These are phyloP conservation scores for Acacia pycnantha DNA, from an alignment of 331 rosid species.

Conservation along the genomic window DNA sequence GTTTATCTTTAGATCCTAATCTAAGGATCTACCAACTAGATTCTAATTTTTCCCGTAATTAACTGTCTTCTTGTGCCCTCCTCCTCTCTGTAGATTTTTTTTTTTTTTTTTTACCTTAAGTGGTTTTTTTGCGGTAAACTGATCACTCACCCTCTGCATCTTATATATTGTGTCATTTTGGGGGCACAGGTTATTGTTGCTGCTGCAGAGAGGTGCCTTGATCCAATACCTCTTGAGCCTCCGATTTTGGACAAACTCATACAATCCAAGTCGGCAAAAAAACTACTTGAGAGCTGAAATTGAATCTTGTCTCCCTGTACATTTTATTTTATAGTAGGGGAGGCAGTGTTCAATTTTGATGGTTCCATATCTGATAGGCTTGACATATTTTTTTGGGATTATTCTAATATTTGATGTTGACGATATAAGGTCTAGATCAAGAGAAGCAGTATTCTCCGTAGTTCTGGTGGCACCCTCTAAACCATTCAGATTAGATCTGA, in stretches of 20 bases:
- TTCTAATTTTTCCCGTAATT: conserved; percentile 6
- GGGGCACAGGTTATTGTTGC: conserved; percentile 84
- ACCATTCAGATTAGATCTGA: no score
- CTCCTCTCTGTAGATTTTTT: no score
- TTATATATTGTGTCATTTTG: conserved; percentile 15
- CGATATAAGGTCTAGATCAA: background rate
- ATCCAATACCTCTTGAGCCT: conserved; percentile 80
- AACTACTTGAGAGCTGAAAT: conserved; percentile 43
- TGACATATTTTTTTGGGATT: background rate
- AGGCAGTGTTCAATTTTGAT: background rate
- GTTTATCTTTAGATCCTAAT: no score
- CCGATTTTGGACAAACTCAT: conserved; percentile 86
- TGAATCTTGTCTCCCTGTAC: conserved; percentile 34
- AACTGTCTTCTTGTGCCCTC: background rate
- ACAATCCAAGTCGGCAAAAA: conserved; percentile 75
- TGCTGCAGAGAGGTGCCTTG: conserved; percentile 90
- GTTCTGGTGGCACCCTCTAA: background rate
- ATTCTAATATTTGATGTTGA: background rate
- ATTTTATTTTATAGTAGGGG: conserved; percentile 24
- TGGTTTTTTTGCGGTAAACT: background rate
- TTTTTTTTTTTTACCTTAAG: background rate
- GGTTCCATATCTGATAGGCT: background rate
- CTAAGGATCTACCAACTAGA: no score
- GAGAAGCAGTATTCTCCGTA: background rate
- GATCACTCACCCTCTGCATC: conserved; percentile 2